phyloP scores from a whole-genome alignment of 202 grass and related monocot genomes.

The Carex sylvatica region DNA sequence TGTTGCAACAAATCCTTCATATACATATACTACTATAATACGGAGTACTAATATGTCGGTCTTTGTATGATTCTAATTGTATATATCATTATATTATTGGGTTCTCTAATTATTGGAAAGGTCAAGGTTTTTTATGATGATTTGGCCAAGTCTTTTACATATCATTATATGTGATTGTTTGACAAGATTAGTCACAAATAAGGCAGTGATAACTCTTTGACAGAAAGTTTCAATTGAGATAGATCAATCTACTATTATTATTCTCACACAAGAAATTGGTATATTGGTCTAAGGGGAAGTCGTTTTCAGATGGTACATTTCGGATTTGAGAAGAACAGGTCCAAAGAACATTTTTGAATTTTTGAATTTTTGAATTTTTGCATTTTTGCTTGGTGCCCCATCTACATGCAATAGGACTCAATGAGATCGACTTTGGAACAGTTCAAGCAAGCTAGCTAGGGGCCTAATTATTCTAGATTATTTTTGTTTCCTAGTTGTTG shows the following conservation, averaged over 20 bases:
- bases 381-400: background rate
- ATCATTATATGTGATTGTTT: constrained; percentile 7
- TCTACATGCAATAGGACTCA: background rate
- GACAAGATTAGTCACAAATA: background rate
- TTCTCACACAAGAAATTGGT: background rate
- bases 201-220: background rate
- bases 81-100: background rate
- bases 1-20: background rate
- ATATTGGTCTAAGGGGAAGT: background rate
- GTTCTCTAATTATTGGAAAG: background rate
- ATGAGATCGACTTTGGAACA: background rate
- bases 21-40: background rate
- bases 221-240: background rate
- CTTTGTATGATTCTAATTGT: background rate
- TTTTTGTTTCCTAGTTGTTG: background rate
- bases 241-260: background rate
- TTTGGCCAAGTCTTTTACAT: background rate
- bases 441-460: constrained; percentile 14
- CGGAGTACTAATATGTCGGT: background rate
- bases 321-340: background rate
- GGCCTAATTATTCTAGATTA: background rate
- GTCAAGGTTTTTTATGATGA: background rate
- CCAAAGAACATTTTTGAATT: background rate
- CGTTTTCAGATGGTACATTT: background rate
- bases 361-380: background rate